These are phyloP conservation scores for Fraxinus floribunda DNA, from an alignment of 305 asterid species.

Conservation along the genomic window DNA sequence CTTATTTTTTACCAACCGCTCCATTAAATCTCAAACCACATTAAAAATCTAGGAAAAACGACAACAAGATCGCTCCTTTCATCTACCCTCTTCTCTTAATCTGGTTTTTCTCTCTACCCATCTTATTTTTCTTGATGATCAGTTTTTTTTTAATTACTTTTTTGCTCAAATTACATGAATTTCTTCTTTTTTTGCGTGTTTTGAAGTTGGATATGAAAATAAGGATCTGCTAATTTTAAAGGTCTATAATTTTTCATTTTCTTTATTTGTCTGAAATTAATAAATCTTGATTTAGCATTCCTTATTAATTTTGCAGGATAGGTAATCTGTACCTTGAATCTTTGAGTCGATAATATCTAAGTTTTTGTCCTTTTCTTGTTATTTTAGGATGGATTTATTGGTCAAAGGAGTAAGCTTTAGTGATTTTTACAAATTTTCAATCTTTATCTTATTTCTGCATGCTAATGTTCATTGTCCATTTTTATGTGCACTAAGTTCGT, in stretches of 20 bases:
- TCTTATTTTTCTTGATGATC: not conserved
- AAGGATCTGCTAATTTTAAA: not conserved
- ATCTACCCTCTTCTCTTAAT: not conserved
- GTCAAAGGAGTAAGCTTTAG: not conserved
- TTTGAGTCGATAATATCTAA: not conserved
- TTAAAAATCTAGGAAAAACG: not conserved
- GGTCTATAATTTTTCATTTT: not conserved
- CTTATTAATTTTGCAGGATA: not conserved
- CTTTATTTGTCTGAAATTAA: not conserved
- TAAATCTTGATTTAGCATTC: not conserved
- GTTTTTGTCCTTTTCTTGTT: not conserved
- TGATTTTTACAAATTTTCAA: not conserved
- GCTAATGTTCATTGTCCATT: not conserved
- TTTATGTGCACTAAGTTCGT: not conserved
- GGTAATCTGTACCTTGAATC: not conserved
- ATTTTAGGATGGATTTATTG: not conserved
- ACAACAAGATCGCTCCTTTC: not conserved
- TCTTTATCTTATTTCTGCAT: not conserved
- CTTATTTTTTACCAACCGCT: not conserved
- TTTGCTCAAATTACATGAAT: not conserved
- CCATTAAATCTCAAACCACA: not conserved
- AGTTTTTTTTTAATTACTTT: not conserved
- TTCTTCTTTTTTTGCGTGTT: not conserved
- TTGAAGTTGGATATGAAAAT: not conserved
- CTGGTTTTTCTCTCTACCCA: constrained; percentile 14